Base-by-base conservation (phyloP, 805 yeast genomes). In the Crinitomyces ghanaensis region DNA sequence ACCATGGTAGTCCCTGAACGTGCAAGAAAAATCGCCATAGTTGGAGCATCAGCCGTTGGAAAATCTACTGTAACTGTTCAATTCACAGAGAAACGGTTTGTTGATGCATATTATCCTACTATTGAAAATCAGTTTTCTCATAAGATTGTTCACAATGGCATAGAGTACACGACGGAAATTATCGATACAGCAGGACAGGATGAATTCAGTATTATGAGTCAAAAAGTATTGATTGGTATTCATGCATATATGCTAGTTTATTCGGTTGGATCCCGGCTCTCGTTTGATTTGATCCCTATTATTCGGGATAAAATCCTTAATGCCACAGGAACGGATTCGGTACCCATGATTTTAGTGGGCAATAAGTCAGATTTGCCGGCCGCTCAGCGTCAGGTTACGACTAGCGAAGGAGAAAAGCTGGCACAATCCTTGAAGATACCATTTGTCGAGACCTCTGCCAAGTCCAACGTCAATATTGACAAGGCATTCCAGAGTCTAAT, bases 151-250 rank as follows among this genome's bases (percentile, higher is more conserved):
- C 72, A 77, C 54, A 71, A 78, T 40, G 79, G 78, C 40, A 77
- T 74, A 45, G 81, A 77, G 34, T 85, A 79, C 52, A 75, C 76
- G 34, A 72, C 86, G 17, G 95, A 84, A 53, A 80, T 85, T 34
- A 62, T 84, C 39, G 96, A 85, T 51, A 85, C 95, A 0, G 94
- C 95, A 1, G 95, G 95, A 5, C 93, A 83, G 60, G 95, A 84
- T 56, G 94, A 84, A 60, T 81, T 77, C 52, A 71, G 83, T 31
- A 72, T 81, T 42, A 69, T 85, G 57, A 80, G 74, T 47, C 83
- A 80, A 54, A 79, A 80, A 45, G 77, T 80, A 35, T 59, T 82
- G 31, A 77, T 79, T 30, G 91, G 86, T 12, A 74, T 80, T 21
- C 91, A 82, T 49, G 96, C 95, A 1, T 80, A 80, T 50, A 61